Percentiles rank a stretch among this genome's conserved stretches.
These are phyloP conservation scores for Clavispora santaluciae DNA, from an alignment of 805 yeast species.

Conservation along the genomic window DNA sequence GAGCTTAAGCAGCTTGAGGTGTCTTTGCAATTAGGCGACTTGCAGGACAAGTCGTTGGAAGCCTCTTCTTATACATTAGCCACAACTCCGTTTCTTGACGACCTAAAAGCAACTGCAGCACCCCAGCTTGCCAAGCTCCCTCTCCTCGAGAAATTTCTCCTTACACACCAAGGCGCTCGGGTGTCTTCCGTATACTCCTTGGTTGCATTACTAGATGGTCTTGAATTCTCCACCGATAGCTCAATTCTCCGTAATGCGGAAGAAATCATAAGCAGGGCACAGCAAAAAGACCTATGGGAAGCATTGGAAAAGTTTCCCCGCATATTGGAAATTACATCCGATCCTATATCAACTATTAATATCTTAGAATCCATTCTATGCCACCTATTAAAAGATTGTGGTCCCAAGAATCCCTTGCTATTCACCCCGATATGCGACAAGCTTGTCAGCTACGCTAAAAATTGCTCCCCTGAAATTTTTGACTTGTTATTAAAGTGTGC, in stretches of 20 bases:
- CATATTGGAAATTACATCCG: neutral
- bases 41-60: neutral
- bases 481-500: neutral
- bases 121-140: neutral
- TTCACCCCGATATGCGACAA: neutral
- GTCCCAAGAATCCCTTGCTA: no score
- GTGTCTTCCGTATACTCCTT: neutral
- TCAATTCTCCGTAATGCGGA: neutral
- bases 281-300: neutral
- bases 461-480: neutral
- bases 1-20: constrained; percentile 2
- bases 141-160: neutral
- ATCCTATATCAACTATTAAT: neutral
- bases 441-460: neutral
- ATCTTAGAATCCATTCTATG: neutral
- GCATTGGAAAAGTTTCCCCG: neutral
- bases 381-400: neutral
- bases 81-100: neutral
- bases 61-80: neutral
- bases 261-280: neutral
- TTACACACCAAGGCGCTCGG: neutral
- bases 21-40: neutral
- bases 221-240: neutral
- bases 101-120: neutral
- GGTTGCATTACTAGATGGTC: neutral